Evolutionary conservation across 768 basidiomycete species (phyloP).

Genomic region (Leccinum subtestaceum): DNA sequence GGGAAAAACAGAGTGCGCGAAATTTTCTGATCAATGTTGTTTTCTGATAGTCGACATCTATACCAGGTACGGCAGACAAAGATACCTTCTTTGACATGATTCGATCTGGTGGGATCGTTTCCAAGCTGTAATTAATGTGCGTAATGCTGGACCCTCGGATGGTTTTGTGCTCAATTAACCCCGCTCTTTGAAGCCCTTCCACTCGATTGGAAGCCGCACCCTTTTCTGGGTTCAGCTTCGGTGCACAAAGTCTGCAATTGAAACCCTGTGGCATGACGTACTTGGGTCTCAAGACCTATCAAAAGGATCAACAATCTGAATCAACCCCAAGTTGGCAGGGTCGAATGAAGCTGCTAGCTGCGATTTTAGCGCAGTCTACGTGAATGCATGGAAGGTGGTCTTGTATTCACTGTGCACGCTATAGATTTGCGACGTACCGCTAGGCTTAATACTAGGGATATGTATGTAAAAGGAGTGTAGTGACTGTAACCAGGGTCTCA

Average conservation of each 20-base stretch:
- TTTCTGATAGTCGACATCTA: conserved; percentile 6
- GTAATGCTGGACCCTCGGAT: not conserved
- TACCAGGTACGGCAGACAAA: conserved; percentile 55
- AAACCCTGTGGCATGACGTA: not conserved
- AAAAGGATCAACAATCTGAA: not conserved
- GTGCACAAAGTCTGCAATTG: not conserved
- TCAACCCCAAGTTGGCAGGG: not conserved
- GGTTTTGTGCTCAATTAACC: not conserved
- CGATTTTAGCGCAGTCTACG: no score
- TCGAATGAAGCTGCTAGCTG: not conserved
- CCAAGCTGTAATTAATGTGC: conserved; percentile 47
- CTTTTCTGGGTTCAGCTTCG: not conserved
- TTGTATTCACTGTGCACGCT: not conserved
- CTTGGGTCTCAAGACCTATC: not conserved
- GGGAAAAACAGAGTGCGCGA: conserved; percentile 55
- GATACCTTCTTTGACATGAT: conserved; percentile 84
- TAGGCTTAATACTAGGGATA: not conserved
- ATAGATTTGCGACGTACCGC: not conserved
- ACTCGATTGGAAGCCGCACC: not conserved
- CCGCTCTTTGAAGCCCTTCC: not conserved
- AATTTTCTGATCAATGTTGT: conserved; percentile 4
- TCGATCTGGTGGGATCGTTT: conserved; percentile 75
- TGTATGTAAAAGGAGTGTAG: not conserved
- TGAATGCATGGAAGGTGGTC: not conserved
- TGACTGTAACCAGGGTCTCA: not conserved